phyloP scores from a whole-genome alignment of 176 grass and related monocot genomes.

The Paspalum vaginatum region DNA sequence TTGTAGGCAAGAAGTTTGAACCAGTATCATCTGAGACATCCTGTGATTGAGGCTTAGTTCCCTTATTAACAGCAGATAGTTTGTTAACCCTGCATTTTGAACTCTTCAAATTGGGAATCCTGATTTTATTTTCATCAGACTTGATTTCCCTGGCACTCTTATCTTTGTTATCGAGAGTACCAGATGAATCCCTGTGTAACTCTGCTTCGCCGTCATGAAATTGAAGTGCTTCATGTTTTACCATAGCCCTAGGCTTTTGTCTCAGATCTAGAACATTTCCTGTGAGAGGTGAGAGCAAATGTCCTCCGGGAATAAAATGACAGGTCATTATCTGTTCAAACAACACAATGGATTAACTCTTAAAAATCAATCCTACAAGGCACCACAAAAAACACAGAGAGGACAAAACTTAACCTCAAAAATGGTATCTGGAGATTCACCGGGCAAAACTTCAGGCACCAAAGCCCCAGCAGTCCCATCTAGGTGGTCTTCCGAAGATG shows the following conservation, averaged over 20 bases:
- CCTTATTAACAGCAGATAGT: slow-evolving; percentile 39
- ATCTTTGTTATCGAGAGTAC: slow-evolving; percentile 33
- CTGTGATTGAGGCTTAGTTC: slow-evolving; percentile 31
- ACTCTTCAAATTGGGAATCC: slow-evolving; percentile 18
- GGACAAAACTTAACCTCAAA: slow-evolving; percentile 52
- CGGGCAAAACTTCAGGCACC: slow-evolving; percentile 25
- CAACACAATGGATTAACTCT: slow-evolving; percentile 33
- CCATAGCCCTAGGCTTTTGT: slow-evolving; percentile 40
- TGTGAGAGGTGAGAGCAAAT: slow-evolving; percentile 61
- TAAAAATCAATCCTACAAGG: slow-evolving; percentile 6
- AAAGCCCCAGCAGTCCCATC: slow-evolving; percentile 37
- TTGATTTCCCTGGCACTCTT: slow-evolving; percentile 43
- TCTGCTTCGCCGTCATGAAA: slow-evolving; percentile 30
- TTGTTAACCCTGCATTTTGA: slow-evolving; percentile 35
- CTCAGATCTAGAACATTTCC: slow-evolving; percentile 46
- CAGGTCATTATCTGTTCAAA: slow-evolving; percentile 67
- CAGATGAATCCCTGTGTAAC: slow-evolving; percentile 16
- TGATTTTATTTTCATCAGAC: slow-evolving; percentile 37
- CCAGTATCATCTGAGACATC: slow-evolving; percentile 42
- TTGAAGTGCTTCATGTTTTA: slow-evolving; percentile 35
- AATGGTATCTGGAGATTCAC: slow-evolving; percentile 60
- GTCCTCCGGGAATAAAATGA: slow-evolving; percentile 58
- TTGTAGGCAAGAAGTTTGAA: slow-evolving; percentile 34
- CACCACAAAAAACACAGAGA: slow-evolving; percentile 6
- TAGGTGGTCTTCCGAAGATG: slow-evolving; percentile 58